phyloP scores from a whole-genome alignment of 129 eudicot genomes.

The Silybum marianum region DNA sequence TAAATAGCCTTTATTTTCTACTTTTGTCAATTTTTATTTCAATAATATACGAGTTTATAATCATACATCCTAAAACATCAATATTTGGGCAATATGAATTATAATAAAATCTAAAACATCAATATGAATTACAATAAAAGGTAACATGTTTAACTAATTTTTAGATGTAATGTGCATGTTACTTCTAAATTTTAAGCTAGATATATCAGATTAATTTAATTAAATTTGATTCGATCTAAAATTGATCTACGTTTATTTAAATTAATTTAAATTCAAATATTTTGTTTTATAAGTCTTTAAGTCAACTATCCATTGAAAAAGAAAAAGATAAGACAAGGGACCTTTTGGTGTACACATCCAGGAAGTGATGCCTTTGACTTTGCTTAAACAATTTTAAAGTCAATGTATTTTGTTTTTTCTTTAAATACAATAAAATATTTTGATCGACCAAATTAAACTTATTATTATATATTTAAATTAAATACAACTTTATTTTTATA shows the following conservation, averaged over 20 bases:
- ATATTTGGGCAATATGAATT: too few relatives aligned
- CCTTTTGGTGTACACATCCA: constrained; percentile 1
- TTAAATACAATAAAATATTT: background rate
- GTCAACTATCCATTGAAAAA: constrained; percentile 18
- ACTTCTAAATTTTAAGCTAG: too few relatives aligned
- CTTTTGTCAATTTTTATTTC: background rate
- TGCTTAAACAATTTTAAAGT: background rate
- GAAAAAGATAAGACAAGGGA: background rate
- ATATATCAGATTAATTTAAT: too few relatives aligned
- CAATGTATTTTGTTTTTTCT: background rate
- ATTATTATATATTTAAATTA: background rate
- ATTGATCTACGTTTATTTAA: too few relatives aligned
- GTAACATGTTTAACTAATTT: background rate
- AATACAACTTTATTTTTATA: background rate
- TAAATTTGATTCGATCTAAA: too few relatives aligned
- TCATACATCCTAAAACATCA: background rate
- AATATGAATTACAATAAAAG: background rate
- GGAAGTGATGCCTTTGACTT: constrained; percentile 25
- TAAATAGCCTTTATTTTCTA: too few relatives aligned
- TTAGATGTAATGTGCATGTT: background rate
- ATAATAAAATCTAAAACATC: background rate
- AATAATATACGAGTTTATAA: background rate
- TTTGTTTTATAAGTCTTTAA: background rate
- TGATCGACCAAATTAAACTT: background rate
- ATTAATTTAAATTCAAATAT: too few relatives aligned